Evolutionary conservation across 1,139 yeast genomes (phyloP).

Genomic region (Scheffersomyces illinoinensis): DNA sequence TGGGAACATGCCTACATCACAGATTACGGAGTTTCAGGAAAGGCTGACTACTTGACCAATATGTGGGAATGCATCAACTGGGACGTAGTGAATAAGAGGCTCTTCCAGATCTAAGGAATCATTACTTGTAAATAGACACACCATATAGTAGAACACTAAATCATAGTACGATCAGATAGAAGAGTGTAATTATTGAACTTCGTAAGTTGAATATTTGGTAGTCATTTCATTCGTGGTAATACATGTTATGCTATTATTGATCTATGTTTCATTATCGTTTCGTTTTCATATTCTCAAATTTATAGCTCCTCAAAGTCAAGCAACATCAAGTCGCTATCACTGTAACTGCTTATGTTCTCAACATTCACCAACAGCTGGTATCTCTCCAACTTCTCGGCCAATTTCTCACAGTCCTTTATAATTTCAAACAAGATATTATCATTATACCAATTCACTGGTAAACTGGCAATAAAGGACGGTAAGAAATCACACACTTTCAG

Average conservation of each 20-base stretch:
- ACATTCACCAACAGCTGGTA: constrained; percentile 21
- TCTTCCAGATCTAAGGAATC: constrained; percentile 36
- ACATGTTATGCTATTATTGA: too few species aligned
- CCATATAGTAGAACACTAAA: background rate
- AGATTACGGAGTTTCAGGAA: constrained; percentile 83
- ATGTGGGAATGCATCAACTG: constrained; percentile 84
- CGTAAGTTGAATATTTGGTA: background rate
- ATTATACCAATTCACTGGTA: constrained; percentile 39
- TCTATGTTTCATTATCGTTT: background rate
- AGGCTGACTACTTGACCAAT: constrained; percentile 68
- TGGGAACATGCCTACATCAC: constrained; percentile 87
- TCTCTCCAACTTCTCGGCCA: constrained; percentile 20
- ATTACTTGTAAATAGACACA: background rate
- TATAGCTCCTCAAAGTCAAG: constrained; percentile 9
- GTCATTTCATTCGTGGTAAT: background rate
- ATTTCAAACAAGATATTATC: constrained; percentile 27
- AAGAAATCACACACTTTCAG: constrained; percentile 29
- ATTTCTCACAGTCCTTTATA: constrained; percentile 28
- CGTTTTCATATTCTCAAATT: background rate
- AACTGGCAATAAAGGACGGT: constrained; percentile 30
- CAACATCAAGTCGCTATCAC: constrained; percentile 6
- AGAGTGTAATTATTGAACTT: background rate
- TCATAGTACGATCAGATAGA: background rate
- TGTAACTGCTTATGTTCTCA: constrained; percentile 3
- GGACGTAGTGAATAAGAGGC: constrained; percentile 75